Evolutionary conservation across 2,329 filamentous ascomycete species (phyloP), one percentile per base, ranked within the genome.

Genomic region (Seiridium cupressi): DNA sequence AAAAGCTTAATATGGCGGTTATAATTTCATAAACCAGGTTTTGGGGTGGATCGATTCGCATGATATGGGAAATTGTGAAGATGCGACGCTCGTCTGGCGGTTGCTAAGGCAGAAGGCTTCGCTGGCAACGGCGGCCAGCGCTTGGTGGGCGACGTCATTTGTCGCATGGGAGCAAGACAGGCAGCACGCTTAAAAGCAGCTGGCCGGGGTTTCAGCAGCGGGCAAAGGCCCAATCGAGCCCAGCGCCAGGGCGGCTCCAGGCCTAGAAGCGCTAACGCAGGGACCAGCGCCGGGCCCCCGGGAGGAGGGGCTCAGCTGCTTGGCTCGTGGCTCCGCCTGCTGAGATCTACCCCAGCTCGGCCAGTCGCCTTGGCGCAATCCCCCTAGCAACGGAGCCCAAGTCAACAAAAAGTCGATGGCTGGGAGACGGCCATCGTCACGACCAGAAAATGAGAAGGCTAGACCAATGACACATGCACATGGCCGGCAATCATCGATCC

Each of bases 331-430:
- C 48, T 34, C 49, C 32, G 49, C 49, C 34, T 53, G 13, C 48
- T 10, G 7, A 51, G 31, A 8, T 32, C 36, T 53, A 53, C 49
- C 49, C 49, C 49, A 53, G 49, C 49, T 53, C 49, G 32, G 49
- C 49, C 49, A 32, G 35, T 13, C 7, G 34, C 49, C 32, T 49
- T 53, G 49, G 32, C 31, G n/a, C 31, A 34, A 44, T 58, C 55
- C 18, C 55, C 46, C 44, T 49, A 36, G 36, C 55, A 58, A 58
- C 55, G 13, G 35, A 44, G 32, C 55, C 38, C 44, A 58, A 54
- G 38, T 53, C 47, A 59, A 59, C 57, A 59, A 54, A 53, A 59
- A 54, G 42, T 13, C 47, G 57, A 59, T 59, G 57, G 57, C 57
- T 59, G 57, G 57, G 57, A 44, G 48, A 59, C 57, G 48, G 42